Evolutionary conservation across 257 asterid genomes (phyloP).

Genomic region (Scutellaria minor): DNA sequence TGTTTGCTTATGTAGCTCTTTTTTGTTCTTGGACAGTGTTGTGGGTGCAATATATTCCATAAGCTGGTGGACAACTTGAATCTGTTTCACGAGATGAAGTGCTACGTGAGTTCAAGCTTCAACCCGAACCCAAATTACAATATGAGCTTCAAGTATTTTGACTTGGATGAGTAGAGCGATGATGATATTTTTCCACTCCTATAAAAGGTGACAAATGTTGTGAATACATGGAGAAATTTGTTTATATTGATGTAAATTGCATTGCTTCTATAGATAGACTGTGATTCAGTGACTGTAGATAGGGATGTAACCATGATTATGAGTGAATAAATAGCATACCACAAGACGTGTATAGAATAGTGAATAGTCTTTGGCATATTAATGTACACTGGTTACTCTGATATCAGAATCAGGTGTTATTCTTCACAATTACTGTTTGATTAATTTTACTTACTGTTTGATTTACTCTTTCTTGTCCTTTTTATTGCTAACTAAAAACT

Average conservation of each 20-base stretch:
- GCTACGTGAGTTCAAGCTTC: slow-evolving; percentile 83
- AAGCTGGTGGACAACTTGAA: slow-evolving; percentile 94
- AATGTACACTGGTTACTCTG: background rate
- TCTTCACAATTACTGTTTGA: no score
- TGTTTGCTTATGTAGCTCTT: slow-evolving; percentile 11
- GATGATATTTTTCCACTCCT: slow-evolving; percentile 55
- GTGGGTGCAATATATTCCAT: slow-evolving; percentile 94
- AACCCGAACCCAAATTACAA: slow-evolving; percentile 59
- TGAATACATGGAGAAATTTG: slow-evolving; percentile 1
- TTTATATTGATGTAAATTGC: slow-evolving; percentile 48
- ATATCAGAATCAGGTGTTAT: no score
- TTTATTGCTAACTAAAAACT: no score
- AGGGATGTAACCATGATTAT: background rate
- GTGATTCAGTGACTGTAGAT: slow-evolving; percentile 36
- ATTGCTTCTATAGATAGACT: slow-evolving; percentile 20
- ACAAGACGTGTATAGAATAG: background rate
- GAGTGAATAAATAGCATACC: no score
- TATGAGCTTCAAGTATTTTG: slow-evolving; percentile 58
- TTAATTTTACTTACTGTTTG: no score
- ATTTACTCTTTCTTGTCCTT: no score
- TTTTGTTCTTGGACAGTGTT: slow-evolving; percentile 56
- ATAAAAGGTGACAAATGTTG: slow-evolving; percentile 46
- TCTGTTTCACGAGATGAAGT: slow-evolving; percentile 86
- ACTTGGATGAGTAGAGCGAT: slow-evolving; percentile 52
- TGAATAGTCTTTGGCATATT: background rate